Evolutionary conservation across 306 rosid species (phyloP), one percentile per base, ranked within the genome.

Genomic region (Vicia villosa): DNA sequence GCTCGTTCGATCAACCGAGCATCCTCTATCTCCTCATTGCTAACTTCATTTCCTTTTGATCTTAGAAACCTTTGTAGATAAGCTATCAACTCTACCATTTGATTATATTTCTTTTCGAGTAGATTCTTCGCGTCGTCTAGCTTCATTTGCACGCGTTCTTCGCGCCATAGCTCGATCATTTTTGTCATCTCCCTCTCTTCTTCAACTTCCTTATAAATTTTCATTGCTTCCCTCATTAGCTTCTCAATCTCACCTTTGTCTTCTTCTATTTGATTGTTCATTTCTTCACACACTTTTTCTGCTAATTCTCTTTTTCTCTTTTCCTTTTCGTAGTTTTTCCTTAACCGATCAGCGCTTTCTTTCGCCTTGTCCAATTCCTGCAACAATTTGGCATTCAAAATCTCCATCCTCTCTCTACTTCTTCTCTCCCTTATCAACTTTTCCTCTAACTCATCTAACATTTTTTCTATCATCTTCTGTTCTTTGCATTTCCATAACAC

Each of bases 101-200:
- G 74, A 28, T 57, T 54, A 58, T 81, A 88, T 50, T 82, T 84
- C 8, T 83, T 84, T 75, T 87, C 92, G 19, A 88, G 77, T 36
- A 84, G 59, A 40, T 79, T 30, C 74, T 83, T 86, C 36, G 92
- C 97, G 45, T 91, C 97, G 1, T 10, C 19, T 50, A 91, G 54
- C 85, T 86, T 91, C 97, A 88, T 84, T 72, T 86, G 95, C 50
- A 76, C 78, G 5, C 80, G 85, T 63, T 86, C 97, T 78, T 91
- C 95, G 9, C 97, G 95, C 90, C 82, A 86, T 47, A 66, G 75
- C 66, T 86, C 85, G 4, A 83, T 82, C 74, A 84, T 75, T 77
- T 80, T 82, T 69, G 81, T 41, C 97, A 84, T 88, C 45, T 78
- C 77, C 73, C 86, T 84, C 77, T 91, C 97, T 74, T 91, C 89